These are phyloP conservation scores for Amylocystis lapponica DNA, from an alignment of 768 basidiomycete species.

Conservation along the genomic window DNA sequence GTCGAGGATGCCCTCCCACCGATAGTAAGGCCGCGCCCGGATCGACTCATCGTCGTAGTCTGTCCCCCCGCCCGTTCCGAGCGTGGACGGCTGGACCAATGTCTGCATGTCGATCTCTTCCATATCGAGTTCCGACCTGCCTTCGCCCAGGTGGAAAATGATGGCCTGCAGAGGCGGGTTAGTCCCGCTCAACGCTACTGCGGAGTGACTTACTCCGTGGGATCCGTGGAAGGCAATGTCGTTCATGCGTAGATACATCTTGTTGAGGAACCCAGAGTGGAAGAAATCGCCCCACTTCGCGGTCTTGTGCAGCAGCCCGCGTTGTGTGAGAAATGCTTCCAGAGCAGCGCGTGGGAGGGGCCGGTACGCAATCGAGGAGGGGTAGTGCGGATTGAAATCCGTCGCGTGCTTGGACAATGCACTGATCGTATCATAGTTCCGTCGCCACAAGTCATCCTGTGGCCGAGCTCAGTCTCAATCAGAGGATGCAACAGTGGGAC, in stretches of 20 bases:
- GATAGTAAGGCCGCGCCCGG: conserved; percentile 53
- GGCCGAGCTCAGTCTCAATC: neutral
- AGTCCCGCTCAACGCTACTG: too few species aligned
- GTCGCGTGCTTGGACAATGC: conserved; percentile 41
- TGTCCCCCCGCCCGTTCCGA: conserved; percentile 67
- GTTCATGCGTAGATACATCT: conserved; percentile 65
- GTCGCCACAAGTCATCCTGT: conserved; percentile 72
- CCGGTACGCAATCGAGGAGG: conserved; percentile 65
- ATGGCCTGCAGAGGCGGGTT: conserved; percentile 40
- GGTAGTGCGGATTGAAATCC: conserved; percentile 70
- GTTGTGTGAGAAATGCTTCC: conserved; percentile 57
- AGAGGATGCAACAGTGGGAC: conserved; percentile 10
- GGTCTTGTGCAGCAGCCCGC: conserved; percentile 48
- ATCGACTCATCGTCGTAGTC: conserved; percentile 62
- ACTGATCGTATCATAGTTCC: conserved; percentile 55
- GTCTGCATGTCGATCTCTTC: conserved; percentile 54
- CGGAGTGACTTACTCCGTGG: conserved; percentile 38
- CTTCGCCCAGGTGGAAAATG: conserved; percentile 57
- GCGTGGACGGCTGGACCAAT: conserved; percentile 42
- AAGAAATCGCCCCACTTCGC: conserved; percentile 43
- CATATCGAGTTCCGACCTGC: conserved; percentile 52
- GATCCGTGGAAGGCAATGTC: conserved; percentile 56
- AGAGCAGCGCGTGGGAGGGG: conserved; percentile 60
- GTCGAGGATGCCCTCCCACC: conserved; percentile 64
- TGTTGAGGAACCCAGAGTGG: conserved; percentile 64